A percentile compares a stretch with the other conserved stretches of the same genome.
phyloP scores from a whole-genome alignment of 805 yeast genomes.

The Kuraishia ogatae region DNA sequence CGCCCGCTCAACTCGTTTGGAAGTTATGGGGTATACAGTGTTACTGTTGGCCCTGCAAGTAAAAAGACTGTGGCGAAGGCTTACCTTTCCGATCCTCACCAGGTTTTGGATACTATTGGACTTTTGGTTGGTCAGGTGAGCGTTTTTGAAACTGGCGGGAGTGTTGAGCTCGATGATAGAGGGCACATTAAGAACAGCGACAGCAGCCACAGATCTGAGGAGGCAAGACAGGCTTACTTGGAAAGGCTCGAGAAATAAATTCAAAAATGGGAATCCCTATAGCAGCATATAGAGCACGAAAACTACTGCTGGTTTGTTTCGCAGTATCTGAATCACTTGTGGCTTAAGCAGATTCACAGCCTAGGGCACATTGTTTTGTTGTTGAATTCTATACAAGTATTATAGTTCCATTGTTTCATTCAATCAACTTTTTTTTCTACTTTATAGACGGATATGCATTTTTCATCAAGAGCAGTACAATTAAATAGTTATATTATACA shows the following conservation, averaged over 20 bases:
- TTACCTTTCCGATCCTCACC: constrained; percentile 75
- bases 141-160: constrained; percentile 68
- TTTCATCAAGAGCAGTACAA: no score
- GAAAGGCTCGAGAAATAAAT: not conserved
- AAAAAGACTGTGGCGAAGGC: constrained; percentile 80
- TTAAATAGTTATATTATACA: no score
- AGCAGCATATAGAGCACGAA: not conserved
- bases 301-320: not conserved
- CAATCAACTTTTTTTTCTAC: not conserved
- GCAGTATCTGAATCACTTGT: not conserved
- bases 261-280: not conserved
- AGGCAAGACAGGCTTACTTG: constrained; percentile 25
- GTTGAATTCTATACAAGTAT: no score
- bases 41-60: constrained; percentile 88
- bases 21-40: constrained; percentile 65
- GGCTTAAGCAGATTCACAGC: no score
- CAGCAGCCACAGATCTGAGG: constrained; percentile 31
- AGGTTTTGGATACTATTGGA: constrained; percentile 79
- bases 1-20: constrained; percentile 37
- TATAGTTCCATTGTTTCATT: no score
- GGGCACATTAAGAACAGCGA: constrained; percentile 54
- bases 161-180: constrained; percentile 67
- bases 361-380: no score
- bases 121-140: constrained; percentile 73
- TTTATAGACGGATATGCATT: not conserved